Base-by-base conservation (phyloP, 192 early-diverging fungal genomes). In the Dispira parvispora region DNA sequence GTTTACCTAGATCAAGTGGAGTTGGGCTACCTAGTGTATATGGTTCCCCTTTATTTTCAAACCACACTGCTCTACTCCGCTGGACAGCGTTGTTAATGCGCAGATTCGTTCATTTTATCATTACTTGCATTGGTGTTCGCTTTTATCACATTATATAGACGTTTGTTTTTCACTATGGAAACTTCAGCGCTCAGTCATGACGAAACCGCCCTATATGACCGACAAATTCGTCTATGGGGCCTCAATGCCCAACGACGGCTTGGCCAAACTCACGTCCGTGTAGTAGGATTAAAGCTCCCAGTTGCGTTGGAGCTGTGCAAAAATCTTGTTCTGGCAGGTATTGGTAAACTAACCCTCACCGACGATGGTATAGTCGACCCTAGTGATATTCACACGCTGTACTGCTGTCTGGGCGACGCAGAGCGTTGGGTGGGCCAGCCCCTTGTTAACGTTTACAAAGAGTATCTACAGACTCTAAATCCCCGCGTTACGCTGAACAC, bases 191-290 rank as follows among this genome's bases (percentile, higher is more conserved):
- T 76, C 26, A 76, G 68, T 68, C 69, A 68, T 74, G 95, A 95
- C 45, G 95, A 96, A 66, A 90, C 87, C 10, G 85, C 86, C 43
- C 80, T 98, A 13, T 98, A 98, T 58, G 95, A 98, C 79, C 77
- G 95, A 26, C 95, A 98, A 78, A 98, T 98, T 68, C 80, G 95
- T 56, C 75, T 98, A 21, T 98, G 95, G 95, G 95, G 95, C 11
- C 63, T 96, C 53, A 90, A 95, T 63, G 88, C 93, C 27, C 95
- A 98, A 66, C 80, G 80, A 61, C 71, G 84, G 88, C 91, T 98
- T 71, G 76, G 88, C 50, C 83, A 80, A 28, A 72, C 91, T 43
- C 76, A 80, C 6, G 83, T 96, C 56, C 76, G 91, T 23, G 69
- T 96, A 23, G 69, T 76, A 20, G 87, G 88, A 11, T 69, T 90